phyloP scores from a whole-genome alignment of 2,329 filamentous ascomycete species.

The Aspergillus viridinutans region DNA sequence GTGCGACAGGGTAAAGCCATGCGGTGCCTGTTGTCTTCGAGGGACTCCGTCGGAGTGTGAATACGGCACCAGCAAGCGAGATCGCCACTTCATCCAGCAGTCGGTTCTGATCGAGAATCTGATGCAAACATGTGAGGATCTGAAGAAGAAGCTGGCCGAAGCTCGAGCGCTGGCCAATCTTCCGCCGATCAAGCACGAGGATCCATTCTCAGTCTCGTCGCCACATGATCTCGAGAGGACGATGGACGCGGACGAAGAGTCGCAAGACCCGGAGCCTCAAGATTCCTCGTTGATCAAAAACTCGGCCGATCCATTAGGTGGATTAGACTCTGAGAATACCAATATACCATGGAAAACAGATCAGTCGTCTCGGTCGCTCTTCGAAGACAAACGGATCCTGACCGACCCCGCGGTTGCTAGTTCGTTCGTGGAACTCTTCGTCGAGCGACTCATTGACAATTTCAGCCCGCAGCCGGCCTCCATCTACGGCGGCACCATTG shows the following conservation, averaged over 20 bases:
- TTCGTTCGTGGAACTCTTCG: constrained; percentile 20
- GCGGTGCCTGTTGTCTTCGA: constrained; percentile 27
- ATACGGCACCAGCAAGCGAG: constrained; percentile 27
- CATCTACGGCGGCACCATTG: constrained; percentile 17
- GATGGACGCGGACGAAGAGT: neutral
- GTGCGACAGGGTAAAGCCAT: constrained; percentile 31
- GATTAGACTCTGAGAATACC: neutral
- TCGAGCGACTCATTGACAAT: constrained; percentile 20
- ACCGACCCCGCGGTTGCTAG: constrained; percentile 13
- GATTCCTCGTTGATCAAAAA: neutral
- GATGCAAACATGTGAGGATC: constrained; percentile 15
- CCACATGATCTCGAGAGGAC: neutral
- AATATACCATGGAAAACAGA: too few species aligned
- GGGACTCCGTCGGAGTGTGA: constrained; percentile 28
- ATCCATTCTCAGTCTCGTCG: neutral
- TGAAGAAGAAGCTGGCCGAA: constrained; percentile 19
- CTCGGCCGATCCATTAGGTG: neutral
- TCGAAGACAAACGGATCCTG: constrained; percentile 10
- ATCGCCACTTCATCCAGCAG: constrained; percentile 28
- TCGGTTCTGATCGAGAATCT: constrained; percentile 25
- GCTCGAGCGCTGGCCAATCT: constrained; percentile 14
- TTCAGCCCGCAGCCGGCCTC: constrained; percentile 17
- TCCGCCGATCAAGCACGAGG: constrained; percentile 13
- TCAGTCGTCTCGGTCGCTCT: constrained; percentile 1
- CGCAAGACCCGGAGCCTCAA: neutral